Evolutionary conservation across 2,329 filamentous ascomycete genomes (phyloP).

Genomic region (Plectosphaerella sp.): DNA sequence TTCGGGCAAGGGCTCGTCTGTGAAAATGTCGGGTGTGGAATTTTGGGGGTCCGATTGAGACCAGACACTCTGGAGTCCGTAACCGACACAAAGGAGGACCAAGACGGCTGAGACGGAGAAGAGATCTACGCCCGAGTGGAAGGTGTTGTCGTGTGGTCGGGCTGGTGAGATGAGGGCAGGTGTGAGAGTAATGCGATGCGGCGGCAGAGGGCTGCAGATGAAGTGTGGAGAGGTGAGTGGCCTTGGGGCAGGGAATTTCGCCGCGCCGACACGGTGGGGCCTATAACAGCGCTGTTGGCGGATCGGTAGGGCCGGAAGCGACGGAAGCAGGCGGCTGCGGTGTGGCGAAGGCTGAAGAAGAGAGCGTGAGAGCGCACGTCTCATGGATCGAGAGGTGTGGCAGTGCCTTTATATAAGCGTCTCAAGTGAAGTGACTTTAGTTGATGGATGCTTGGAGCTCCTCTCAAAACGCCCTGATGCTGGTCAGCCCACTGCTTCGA

Average conservation of each 20-base stretch:
- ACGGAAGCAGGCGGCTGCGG: not conserved
- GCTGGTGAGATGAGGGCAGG: too few species aligned
- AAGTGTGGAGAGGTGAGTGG: not conserved
- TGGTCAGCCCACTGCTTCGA: not conserved
- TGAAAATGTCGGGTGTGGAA: not conserved
- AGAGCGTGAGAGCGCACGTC: not conserved
- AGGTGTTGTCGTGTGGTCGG: not conserved
- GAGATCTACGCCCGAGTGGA: constrained; percentile 10
- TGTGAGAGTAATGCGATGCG: not conserved
- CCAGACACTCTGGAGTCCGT: constrained; percentile 4
- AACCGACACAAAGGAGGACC: constrained; percentile 8
- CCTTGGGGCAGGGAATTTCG: not conserved
- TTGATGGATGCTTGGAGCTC: not conserved
- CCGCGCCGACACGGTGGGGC: not conserved
- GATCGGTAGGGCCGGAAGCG: not conserved
- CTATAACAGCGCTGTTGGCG: not conserved
- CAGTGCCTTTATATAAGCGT: not conserved
- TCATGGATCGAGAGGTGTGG: not conserved
- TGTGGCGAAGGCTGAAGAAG: not conserved
- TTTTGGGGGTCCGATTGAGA: not conserved
- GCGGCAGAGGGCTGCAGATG: not conserved
- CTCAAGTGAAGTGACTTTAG: not conserved
- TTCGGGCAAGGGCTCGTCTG: not conserved
- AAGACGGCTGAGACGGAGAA: constrained; percentile 6
- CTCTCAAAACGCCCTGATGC: not conserved